These are phyloP conservation scores for Cubamyces sp. DNA, from an alignment of 768 basidiomycete species.

Conservation along the genomic window DNA sequence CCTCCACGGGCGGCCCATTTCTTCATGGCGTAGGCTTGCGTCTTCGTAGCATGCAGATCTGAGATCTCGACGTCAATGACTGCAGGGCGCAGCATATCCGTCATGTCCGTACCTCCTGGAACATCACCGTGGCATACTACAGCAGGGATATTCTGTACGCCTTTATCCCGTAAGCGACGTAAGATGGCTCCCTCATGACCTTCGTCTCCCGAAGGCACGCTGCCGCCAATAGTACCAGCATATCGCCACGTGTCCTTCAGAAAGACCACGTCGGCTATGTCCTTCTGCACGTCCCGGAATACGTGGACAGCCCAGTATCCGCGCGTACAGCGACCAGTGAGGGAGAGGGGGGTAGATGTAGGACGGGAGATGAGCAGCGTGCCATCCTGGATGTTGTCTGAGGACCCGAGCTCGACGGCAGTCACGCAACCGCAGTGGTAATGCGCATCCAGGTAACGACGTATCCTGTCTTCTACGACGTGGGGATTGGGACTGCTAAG, in stretches of 20 bases:
- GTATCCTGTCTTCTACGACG: too few species aligned
- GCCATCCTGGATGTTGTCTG: neutral
- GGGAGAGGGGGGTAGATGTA: neutral
- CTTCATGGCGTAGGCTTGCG: neutral
- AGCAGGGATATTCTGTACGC: neutral
- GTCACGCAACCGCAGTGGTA: slow-evolving; percentile 5
- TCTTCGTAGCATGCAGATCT: neutral
- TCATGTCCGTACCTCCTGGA: too few species aligned
- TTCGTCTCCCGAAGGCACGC: neutral
- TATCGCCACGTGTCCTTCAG: slow-evolving; percentile 23
- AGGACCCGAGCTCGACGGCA: neutral
- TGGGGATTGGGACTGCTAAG: too few species aligned
- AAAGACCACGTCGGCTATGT: neutral
- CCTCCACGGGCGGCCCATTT: neutral
- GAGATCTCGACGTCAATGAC: neutral
- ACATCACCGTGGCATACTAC: neutral
- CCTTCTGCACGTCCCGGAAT: neutral
- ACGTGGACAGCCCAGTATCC: slow-evolving; percentile 17
- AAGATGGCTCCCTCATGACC: slow-evolving; percentile 8
- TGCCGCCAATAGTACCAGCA: neutral
- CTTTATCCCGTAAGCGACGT: neutral
- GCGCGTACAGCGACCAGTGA: slow-evolving; percentile 9
- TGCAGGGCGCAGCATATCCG: neutral
- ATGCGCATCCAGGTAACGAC: slow-evolving; percentile 3
- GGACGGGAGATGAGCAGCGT: slow-evolving; percentile 13